These are phyloP conservation scores for Botrytis cinerea DNA, from an alignment of 2,329 filamentous ascomycete genomes.

Conservation along the genomic window DNA sequence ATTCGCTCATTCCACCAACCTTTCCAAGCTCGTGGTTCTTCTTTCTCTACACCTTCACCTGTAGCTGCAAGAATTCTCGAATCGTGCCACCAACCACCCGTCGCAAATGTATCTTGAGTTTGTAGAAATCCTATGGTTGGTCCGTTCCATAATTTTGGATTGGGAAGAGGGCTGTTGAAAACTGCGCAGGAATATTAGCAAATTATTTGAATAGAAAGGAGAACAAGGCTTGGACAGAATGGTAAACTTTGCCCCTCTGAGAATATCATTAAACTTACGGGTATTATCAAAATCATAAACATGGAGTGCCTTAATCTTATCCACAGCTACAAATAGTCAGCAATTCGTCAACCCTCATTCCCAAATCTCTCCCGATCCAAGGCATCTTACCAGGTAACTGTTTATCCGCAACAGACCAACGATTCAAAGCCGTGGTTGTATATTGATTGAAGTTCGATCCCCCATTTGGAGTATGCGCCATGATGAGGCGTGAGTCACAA, in stretches of 20 bases:
- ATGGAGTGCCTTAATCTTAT: slow-evolving; percentile 77
- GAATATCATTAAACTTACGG: slow-evolving; percentile 52
- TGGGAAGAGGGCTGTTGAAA: slow-evolving; percentile 88
- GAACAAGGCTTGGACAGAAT: neutral
- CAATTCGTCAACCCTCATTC: neutral
- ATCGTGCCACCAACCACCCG: slow-evolving; percentile 98
- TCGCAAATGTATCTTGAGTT: slow-evolving; percentile 72
- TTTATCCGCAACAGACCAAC: slow-evolving; percentile 80
- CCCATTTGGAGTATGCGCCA: slow-evolving; percentile 30
- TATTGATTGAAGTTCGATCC: slow-evolving; percentile 29
- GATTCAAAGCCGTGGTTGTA: slow-evolving; percentile 74
- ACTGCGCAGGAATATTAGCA: slow-evolving; percentile 53
- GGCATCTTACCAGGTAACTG: slow-evolving; percentile 62
- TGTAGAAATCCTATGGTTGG: slow-evolving; percentile 76
- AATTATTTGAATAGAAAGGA: neutral
- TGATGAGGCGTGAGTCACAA: slow-evolving; percentile 27
- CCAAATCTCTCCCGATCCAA: neutral
- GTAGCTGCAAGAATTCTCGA: slow-evolving; percentile 81
- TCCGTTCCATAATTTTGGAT: slow-evolving; percentile 81
- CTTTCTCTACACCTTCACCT: slow-evolving; percentile 76
- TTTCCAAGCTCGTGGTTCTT: slow-evolving; percentile 82
- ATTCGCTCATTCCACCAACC: slow-evolving; percentile 98
- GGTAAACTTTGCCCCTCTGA: neutral
- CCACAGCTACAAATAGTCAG: slow-evolving; percentile 50
- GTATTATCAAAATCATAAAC: slow-evolving; percentile 99